These are phyloP conservation scores for Fragaria ananassa DNA, from an alignment of 306 rosid species.

Conservation along the genomic window DNA sequence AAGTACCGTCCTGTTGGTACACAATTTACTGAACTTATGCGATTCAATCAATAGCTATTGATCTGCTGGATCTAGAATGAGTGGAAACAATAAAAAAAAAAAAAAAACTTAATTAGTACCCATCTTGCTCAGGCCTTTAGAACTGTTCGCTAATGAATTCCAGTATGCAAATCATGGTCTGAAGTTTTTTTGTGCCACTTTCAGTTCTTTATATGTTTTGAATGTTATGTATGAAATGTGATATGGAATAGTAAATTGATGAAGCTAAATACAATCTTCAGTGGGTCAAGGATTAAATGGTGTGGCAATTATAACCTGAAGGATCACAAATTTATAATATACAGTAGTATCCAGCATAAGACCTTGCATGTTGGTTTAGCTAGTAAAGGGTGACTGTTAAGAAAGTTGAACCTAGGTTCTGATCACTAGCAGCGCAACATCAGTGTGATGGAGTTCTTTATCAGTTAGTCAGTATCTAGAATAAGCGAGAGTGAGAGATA, in stretches of 20 bases:
- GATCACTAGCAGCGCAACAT: not conserved
- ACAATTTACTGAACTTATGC: not conserved
- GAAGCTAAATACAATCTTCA: not conserved
- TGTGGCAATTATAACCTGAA: not conserved
- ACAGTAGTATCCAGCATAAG: not conserved
- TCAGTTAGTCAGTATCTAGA: not conserved
- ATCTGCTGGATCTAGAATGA: conserved; percentile 3
- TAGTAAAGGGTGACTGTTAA: not conserved
- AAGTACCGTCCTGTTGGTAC: not conserved
- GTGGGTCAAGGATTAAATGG: not conserved
- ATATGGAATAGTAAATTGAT: not conserved
- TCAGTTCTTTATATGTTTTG: not conserved
- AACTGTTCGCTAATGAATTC: not conserved
- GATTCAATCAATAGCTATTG: not conserved
- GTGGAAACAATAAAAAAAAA: not conserved
- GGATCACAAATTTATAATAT: not conserved
- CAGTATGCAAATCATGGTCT: not conserved
- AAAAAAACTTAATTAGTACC: not conserved
- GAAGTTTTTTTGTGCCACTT: not conserved
- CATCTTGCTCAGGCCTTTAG: not conserved
- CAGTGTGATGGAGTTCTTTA: not conserved
- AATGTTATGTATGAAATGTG: not conserved
- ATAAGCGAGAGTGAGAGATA: not conserved
- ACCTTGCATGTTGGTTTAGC: not conserved
- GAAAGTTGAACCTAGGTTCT: not conserved